A percentile compares a stretch with the other conserved stretches of the same genome.
These are phyloP conservation scores for Pythium monospermum DNA, from an alignment of 352 stramenopile species.

Conservation along the genomic window DNA sequence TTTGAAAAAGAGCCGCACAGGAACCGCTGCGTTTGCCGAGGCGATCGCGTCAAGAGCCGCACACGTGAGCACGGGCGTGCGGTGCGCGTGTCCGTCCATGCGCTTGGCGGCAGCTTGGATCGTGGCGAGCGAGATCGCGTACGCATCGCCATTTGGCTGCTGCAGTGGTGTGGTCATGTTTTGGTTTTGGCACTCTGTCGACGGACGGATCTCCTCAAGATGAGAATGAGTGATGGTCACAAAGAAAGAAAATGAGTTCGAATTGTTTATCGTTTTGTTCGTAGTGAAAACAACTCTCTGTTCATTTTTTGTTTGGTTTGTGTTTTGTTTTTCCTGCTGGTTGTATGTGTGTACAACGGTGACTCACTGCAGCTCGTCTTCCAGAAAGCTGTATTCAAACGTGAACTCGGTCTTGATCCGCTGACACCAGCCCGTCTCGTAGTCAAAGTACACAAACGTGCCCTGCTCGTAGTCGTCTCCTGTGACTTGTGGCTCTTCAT, in stretches of 20 bases:
- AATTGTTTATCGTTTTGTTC: no score
- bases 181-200: no score
- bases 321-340: background rate
- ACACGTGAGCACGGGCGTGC: slow-evolving; percentile 62
- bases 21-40: slow-evolving; percentile 3
- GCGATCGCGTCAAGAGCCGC: slow-evolving; percentile 44
- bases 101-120: slow-evolving; percentile 43
- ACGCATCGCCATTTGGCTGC: no score
- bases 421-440: slow-evolving; percentile 98
- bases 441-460: slow-evolving; percentile 99
- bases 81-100: slow-evolving; percentile 49
- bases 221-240: background rate
- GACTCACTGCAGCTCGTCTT: slow-evolving; percentile 79
- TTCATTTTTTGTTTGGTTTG: no score
- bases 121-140: slow-evolving; percentile 57
- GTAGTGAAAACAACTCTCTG: background rate
- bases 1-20: slow-evolving; percentile 60
- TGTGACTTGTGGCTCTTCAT: slow-evolving; percentile 94
- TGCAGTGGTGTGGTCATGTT: no score
- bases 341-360: no score
- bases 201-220: background rate
- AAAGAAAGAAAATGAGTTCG: no score
- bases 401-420: slow-evolving; percentile 99
- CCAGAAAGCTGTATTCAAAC: slow-evolving; percentile 98
- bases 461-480: slow-evolving; percentile 99